These are phyloP conservation scores for Lactarius sp. DNA, from an alignment of 768 basidiomycete genomes.

Conservation along the genomic window DNA sequence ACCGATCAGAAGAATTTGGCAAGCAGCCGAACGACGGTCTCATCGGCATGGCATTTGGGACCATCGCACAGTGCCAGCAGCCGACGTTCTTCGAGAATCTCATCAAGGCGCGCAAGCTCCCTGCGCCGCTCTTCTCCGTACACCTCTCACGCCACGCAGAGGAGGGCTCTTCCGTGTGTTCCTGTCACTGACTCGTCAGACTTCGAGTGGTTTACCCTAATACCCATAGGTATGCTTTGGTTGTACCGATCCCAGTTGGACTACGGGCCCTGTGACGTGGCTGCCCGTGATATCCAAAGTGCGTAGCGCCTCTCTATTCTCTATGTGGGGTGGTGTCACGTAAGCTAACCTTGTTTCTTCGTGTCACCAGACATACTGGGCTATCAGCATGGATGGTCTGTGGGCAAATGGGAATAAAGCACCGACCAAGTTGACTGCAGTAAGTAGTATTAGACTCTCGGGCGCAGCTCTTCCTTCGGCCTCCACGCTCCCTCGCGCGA, in stretches of 20 bases:
- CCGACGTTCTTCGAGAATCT: slow-evolving; percentile 65
- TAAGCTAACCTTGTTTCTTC: background rate
- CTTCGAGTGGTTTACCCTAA: background rate
- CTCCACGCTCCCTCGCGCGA: background rate
- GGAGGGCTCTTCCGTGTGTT: slow-evolving; percentile 46
- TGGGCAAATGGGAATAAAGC: slow-evolving; percentile 31
- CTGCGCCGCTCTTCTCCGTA: slow-evolving; percentile 52
- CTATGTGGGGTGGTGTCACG: background rate
- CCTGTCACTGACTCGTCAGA: background rate
- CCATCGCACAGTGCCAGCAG: slow-evolving; percentile 42
- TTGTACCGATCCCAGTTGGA: slow-evolving; percentile 38
- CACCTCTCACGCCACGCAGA: slow-evolving; percentile 42
- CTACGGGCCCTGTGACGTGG: slow-evolving; percentile 36
- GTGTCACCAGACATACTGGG: slow-evolving; percentile 53
- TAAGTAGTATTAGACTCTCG: slow-evolving; percentile 25
- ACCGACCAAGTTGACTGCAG: slow-evolving; percentile 35
- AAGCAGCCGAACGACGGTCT: slow-evolving; percentile 51
- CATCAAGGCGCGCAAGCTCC: slow-evolving; percentile 39
- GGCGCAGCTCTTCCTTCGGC: background rate
- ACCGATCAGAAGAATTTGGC: slow-evolving; percentile 47
- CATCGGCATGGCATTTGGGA: slow-evolving; percentile 57
- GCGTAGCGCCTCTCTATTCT: background rate
- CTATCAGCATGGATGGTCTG: slow-evolving; percentile 45
- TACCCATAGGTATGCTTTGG: slow-evolving; percentile 39
- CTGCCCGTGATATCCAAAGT: slow-evolving; percentile 36